Percentiles rank a stretch among this genome's conserved stretches.
phyloP scores from a whole-genome alignment of 2,329 filamentous ascomycete species.

The Emericellopsis cladophorae region DNA sequence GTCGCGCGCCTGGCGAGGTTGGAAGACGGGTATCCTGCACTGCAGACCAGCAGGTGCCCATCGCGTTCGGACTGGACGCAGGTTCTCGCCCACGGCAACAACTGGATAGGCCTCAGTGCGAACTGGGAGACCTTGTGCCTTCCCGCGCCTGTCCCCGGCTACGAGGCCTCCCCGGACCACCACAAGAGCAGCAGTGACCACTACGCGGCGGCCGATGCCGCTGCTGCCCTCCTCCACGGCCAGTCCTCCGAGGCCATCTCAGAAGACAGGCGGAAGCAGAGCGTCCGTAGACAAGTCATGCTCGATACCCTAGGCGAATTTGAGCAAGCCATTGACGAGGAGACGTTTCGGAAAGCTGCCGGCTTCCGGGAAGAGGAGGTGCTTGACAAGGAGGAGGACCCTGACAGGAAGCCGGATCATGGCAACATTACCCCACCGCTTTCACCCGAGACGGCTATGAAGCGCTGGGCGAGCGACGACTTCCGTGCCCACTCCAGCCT shows the following conservation, averaged over 20 bases:
- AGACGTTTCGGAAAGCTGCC: constrained; percentile 50
- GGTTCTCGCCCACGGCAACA: constrained; percentile 51
- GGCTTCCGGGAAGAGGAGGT: constrained; percentile 38
- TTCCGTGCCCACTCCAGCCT: constrained; percentile 56
- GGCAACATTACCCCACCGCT: background rate
- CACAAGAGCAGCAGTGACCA: background rate
- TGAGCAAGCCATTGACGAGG: constrained; percentile 55
- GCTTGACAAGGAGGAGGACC: constrained; percentile 31
- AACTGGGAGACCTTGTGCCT: constrained; percentile 63
- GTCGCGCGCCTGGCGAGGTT: constrained; percentile 63
- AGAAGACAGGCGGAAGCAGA: constrained; percentile 43
- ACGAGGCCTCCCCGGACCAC: constrained; percentile 10
- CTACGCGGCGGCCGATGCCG: constrained; percentile 9
- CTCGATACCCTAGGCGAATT: constrained; percentile 51
- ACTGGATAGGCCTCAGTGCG: constrained; percentile 54
- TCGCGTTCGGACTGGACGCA: constrained; percentile 73
- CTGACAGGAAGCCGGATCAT: constrained; percentile 19
- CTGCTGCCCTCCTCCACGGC: constrained; percentile 20
- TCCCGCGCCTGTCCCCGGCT: constrained; percentile 37
- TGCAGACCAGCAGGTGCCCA: constrained; percentile 58
- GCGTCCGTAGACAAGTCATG: constrained; percentile 51
- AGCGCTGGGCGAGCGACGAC: constrained; percentile 49
- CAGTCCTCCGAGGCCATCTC: constrained; percentile 14
- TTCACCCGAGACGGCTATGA: background rate
- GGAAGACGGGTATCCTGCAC: constrained; percentile 69